Percentiles rank a stretch among this genome's conserved stretches.
phyloP scores from a whole-genome alignment of 2,329 filamentous ascomycete genomes.

The Penicillium sp. region DNA sequence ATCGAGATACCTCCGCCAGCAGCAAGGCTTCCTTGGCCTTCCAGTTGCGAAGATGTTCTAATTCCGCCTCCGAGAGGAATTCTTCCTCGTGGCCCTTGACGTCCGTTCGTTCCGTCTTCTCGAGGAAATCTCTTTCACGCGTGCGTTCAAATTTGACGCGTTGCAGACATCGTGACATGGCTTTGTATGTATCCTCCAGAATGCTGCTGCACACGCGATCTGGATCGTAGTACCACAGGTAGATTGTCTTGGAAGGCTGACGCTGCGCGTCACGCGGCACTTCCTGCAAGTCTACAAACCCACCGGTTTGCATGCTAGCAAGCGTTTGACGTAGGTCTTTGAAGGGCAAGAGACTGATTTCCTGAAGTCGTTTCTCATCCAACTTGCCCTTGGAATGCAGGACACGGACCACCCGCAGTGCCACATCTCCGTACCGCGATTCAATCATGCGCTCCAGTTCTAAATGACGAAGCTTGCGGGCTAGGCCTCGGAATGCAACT shows the following conservation, averaged over 20 bases:
- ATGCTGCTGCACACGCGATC: slow-evolving; percentile 69
- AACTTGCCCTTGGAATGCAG: slow-evolving; percentile 84
- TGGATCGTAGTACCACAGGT: slow-evolving; percentile 86
- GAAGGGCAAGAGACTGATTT: slow-evolving; percentile 78
- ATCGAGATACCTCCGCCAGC: slow-evolving; percentile 71
- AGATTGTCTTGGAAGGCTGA: slow-evolving; percentile 78
- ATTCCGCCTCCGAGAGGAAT: slow-evolving; percentile 72
- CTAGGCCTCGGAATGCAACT: slow-evolving; percentile 74
- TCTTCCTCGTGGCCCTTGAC: slow-evolving; percentile 81
- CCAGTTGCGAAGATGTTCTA: slow-evolving; percentile 66
- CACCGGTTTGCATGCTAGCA: slow-evolving; percentile 79
- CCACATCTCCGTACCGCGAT: slow-evolving; percentile 71
- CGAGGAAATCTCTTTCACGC: slow-evolving; percentile 69
- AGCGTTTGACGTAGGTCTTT: slow-evolving; percentile 82
- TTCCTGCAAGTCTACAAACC: slow-evolving; percentile 89
- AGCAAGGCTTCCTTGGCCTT: slow-evolving; percentile 66
- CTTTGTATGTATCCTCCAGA: slow-evolving; percentile 81
- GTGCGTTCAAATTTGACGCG: slow-evolving; percentile 74
- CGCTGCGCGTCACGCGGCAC: slow-evolving; percentile 84
- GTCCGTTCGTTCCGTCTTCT: slow-evolving; percentile 80
- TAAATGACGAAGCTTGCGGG: slow-evolving; percentile 67
- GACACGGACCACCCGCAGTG: slow-evolving; percentile 80
- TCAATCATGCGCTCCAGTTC: slow-evolving; percentile 82
- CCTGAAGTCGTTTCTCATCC: slow-evolving; percentile 87
- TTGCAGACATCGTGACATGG: slow-evolving; percentile 82